Evolutionary conservation across 202 grass and related monocot species (phyloP).

Genomic region (Carex arenaria): DNA sequence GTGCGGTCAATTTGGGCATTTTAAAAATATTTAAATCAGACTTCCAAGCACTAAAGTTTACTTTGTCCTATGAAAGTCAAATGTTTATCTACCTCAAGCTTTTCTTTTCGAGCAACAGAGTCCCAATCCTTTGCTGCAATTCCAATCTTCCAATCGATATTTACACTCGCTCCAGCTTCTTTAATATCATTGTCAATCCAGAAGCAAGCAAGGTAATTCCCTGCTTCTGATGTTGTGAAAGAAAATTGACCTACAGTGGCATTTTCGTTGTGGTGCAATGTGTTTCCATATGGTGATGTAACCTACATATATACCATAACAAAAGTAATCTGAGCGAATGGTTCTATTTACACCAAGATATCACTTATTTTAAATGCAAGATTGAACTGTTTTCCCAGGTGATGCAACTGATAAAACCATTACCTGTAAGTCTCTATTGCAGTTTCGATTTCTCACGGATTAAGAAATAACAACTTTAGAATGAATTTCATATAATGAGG

Average conservation of each 20-base stretch:
- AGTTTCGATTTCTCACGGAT: neutral
- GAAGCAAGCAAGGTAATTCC: constrained; percentile 90
- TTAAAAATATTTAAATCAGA: neutral
- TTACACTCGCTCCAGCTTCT: constrained; percentile 52
- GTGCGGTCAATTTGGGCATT: neutral
- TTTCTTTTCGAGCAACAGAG: constrained; percentile 81
- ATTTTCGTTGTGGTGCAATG: constrained; percentile 66
- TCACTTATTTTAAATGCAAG: neutral
- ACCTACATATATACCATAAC: constrained; percentile 42
- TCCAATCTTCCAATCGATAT: constrained; percentile 86
- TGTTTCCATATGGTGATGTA: constrained; percentile 89
- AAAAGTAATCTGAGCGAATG: neutral
- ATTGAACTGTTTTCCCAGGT: neutral
- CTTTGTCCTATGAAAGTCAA: neutral
- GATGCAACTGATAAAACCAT: neutral
- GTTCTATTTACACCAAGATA: neutral
- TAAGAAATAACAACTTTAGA: neutral
- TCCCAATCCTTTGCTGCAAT: constrained; percentile 95
- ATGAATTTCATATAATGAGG: neutral
- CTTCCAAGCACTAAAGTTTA: constrained; percentile 12
- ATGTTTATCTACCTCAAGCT: constrained; percentile 54
- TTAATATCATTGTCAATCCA: constrained; percentile 63
- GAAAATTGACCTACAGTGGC: constrained; percentile 65
- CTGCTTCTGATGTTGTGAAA: constrained; percentile 78
- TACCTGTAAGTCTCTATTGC: neutral